Conservation (phyloP, 2,329 filamentous ascomycete species). For the Ophiostoma novo-ulmi region DNA sequence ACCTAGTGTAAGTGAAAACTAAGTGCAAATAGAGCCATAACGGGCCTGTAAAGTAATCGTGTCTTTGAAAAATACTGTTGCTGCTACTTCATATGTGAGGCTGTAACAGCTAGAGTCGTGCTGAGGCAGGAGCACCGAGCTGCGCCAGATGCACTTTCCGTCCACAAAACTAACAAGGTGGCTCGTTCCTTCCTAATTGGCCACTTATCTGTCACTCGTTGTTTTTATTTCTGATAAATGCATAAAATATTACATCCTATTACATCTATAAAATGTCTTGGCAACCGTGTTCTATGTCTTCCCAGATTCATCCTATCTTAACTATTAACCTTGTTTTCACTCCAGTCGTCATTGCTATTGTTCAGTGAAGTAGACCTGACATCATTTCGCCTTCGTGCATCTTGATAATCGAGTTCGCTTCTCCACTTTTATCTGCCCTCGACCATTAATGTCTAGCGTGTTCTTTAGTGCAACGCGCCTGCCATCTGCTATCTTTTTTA, state of each 20-base stretch:
- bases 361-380: not conserved
- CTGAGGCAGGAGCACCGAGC: not conserved
- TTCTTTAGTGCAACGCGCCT: conserved; percentile 12
- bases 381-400: conserved; percentile 1
- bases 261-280: not conserved
- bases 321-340: not conserved
- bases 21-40: too few species aligned
- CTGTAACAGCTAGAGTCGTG: conserved; percentile 4
- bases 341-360: not conserved
- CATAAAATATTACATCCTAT: not conserved
- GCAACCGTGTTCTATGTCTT: not conserved
- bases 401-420: not conserved
- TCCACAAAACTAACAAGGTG: conserved; percentile 5
- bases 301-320: not conserved
- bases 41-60: too few species aligned
- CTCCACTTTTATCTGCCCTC: not conserved
- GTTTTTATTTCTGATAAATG: not conserved
- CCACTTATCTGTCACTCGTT: not conserved
- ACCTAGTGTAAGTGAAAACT: too few species aligned
- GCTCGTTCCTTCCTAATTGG: conserved; percentile 2
- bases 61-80: not conserved
- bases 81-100: not conserved
- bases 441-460: conserved; percentile 14
- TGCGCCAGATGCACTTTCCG: not conserved
- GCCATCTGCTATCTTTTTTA: not conserved